Base-by-base conservation (phyloP, 805 yeast genomes). In the Saturnispora quitensis region DNA sequence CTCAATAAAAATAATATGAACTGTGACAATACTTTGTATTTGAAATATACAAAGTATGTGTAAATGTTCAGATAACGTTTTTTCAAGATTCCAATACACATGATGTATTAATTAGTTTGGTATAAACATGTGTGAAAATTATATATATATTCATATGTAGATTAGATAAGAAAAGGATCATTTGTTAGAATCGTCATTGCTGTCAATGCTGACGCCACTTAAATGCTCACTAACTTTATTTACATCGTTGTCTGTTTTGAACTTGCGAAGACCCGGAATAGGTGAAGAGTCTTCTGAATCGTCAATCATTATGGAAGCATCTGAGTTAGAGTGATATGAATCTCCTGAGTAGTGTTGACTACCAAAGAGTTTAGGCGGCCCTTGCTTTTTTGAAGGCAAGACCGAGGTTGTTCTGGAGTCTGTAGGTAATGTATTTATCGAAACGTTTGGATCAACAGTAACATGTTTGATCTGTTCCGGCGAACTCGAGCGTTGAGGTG, bases 211-310 rank as follows among this genome's bases (percentile, higher is more conserved):
- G 12, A 47, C 33, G 13, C 38, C 51, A 36, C 43, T 42, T 3
- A 49, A 27, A 38, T 49, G 46, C 35, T 49, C n/a, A 18, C 47
- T 31, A 13, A 49, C 43, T 13, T 43, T 40, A n/a, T 18, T 40
- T 12, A 49, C 28, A 9, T 49, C 51, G 8, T 43, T 36, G 12
- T 47, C 50, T 24, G 17, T 18, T 22, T 34, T 36, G 13, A 35
- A 10, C 3, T 24, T 15, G 17, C 17, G 12, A n/a, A 25, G 17
- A 3, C 34, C 47, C 13, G 22, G 44, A 13, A 13, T 12, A 17
- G 27, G 8, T 10, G 44, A 24, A 13, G 44, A 40, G 17, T n/a
- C 31, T 8, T 31, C 47, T 9, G 43, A 46, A 20, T 36, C 35
- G 27, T 24, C 43, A 17, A 47, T 43, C 28, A 40, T 40, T n/a